Conservation (phyloP, 2,329 filamentous ascomycete species). For the Boeremia exigua region DNA sequence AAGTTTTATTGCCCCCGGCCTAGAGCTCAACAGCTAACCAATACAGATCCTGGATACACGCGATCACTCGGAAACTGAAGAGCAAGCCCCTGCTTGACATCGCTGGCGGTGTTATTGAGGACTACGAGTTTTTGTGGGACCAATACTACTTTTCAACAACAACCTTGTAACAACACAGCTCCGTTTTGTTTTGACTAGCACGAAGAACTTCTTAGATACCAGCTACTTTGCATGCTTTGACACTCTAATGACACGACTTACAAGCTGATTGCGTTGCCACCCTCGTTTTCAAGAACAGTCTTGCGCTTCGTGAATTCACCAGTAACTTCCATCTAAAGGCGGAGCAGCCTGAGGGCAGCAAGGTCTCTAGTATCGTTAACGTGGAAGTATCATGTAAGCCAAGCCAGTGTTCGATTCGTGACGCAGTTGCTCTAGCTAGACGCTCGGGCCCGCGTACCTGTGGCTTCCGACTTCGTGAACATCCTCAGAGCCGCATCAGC, state of each 20-base stretch:
- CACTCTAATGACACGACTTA: neutral
- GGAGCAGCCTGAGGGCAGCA: too few relatives aligned
- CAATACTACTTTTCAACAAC: slow-evolving; percentile 89
- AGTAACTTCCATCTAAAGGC: too few relatives aligned
- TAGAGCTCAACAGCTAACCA: slow-evolving; percentile 23
- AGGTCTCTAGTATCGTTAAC: too few relatives aligned
- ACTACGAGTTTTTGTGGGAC: slow-evolving; percentile 98
- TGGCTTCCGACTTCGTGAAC: slow-evolving; percentile 34
- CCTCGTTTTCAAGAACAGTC: neutral
- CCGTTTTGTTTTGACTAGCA: neutral
- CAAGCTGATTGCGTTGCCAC: neutral
- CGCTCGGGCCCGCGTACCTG: slow-evolving; percentile 20
- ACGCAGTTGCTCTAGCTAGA: slow-evolving; percentile 28
- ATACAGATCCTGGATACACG: slow-evolving; percentile 66
- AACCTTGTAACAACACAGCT: slow-evolving; percentile 53
- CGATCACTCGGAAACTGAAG: slow-evolving; percentile 72
- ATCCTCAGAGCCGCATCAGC: slow-evolving; percentile 45
- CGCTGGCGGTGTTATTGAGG: slow-evolving; percentile 84
- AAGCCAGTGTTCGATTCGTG: slow-evolving; percentile 3
- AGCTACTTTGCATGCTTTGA: slow-evolving; percentile 16
- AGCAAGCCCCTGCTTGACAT: slow-evolving; percentile 79
- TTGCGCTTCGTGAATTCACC: too few relatives aligned
- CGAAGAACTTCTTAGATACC: slow-evolving; percentile 29
- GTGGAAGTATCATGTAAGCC: too few relatives aligned
- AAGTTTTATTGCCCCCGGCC: slow-evolving; percentile 30